A percentile compares a stretch with the other conserved stretches of the same genome.
Evolutionary conservation across 2,329 filamentous ascomycete species (phyloP).

Genomic region (Hymenoscyphus linearis): DNA sequence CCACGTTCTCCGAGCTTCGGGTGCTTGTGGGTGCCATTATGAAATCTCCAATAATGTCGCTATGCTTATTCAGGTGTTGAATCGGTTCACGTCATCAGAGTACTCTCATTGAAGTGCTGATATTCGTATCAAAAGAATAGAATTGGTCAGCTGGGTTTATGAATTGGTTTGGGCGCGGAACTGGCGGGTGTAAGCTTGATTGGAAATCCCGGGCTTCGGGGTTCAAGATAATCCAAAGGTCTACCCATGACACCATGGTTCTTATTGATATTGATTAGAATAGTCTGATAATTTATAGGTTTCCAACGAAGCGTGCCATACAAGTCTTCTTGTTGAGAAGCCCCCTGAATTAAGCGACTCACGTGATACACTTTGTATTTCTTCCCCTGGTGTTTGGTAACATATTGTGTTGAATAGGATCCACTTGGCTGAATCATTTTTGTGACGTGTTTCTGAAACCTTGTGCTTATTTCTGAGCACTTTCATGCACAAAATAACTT

Average conservation of each 20-base stretch:
- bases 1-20: not conserved
- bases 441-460: too few species aligned
- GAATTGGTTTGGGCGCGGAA: not conserved
- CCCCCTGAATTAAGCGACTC: not conserved
- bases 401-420: too few species aligned
- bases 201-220: not conserved
- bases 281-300: too few species aligned
- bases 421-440: too few species aligned
- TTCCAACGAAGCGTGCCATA: too few species aligned
- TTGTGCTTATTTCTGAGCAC: too few species aligned
- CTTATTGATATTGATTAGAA: too few species aligned
- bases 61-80: not conserved
- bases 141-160: not conserved
- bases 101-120: too few species aligned
- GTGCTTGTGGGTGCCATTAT: not conserved
- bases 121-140: too few species aligned
- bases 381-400: too few species aligned
- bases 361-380: not conserved
- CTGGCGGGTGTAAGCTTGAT: not conserved
- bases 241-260: too few species aligned
- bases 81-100: not conserved
- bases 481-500: too few species aligned
- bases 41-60: not conserved
- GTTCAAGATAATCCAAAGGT: not conserved
- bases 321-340: not conserved